Evolutionary conservation across 352 stramenopile genomes (phyloP).

Genomic region (Pythium scleroteichum): DNA sequence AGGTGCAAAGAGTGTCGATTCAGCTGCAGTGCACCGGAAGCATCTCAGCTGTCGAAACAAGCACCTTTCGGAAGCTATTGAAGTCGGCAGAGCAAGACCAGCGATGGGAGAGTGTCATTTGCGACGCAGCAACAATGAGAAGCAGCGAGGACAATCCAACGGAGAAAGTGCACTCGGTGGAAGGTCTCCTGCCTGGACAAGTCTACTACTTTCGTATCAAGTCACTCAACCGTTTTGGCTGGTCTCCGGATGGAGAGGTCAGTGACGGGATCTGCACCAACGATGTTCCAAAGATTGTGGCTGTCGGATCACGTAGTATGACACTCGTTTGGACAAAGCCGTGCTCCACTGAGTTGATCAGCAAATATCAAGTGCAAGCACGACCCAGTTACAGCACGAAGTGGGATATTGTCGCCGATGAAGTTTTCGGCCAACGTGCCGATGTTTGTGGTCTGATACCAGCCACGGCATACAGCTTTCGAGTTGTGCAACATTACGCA

Average conservation of each 20-base stretch:
- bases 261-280: constrained; percentile 59
- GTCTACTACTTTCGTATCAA: constrained; percentile 57
- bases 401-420: constrained; percentile 32
- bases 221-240: constrained; percentile 46
- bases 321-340: constrained; percentile 54
- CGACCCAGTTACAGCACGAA: constrained; percentile 36
- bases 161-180: constrained; percentile 36
- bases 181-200: constrained; percentile 38
- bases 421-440: constrained; percentile 30
- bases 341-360: constrained; percentile 48
- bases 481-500: constrained; percentile 49
- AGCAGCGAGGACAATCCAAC: constrained; percentile 21
- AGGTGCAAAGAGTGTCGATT: constrained; percentile 37
- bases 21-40: constrained; percentile 44
- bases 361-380: constrained; percentile 48
- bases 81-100: constrained; percentile 36
- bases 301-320: constrained; percentile 30
- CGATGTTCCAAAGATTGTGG: constrained; percentile 46
- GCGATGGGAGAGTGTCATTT: constrained; percentile 37
- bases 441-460: constrained; percentile 34
- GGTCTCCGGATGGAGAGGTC: constrained; percentile 49
- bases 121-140: constrained; percentile 30
- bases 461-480: constrained; percentile 50
- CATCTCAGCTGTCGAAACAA: constrained; percentile 31
- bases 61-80: constrained; percentile 37